Evolutionary conservation across 2,329 filamentous ascomycete species (phyloP).

Genomic region (Neofusicoccum cordaticola): DNA sequence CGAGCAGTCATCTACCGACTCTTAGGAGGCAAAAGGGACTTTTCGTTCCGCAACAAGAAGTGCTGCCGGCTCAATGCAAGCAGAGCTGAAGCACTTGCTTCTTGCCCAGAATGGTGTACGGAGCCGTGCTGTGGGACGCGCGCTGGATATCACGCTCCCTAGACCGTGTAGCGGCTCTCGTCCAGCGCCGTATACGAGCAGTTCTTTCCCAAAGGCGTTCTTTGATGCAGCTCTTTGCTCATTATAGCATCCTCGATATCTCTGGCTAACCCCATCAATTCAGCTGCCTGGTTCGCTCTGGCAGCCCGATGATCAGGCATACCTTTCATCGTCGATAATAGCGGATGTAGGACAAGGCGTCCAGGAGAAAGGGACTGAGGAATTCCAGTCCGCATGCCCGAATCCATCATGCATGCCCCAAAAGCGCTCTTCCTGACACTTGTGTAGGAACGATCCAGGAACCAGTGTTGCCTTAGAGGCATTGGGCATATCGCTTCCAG

Average conservation of each 20-base stretch:
- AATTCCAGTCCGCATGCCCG: not conserved
- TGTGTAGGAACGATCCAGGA: not conserved
- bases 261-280: not conserved
- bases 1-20: not conserved
- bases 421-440: not conserved
- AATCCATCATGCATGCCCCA: too few species aligned
- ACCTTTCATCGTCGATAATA: not conserved
- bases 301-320: not conserved
- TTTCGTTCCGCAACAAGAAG: too few species aligned
- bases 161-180: too few species aligned
- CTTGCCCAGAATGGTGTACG: too few species aligned
- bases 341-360: not conserved
- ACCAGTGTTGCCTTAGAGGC: not conserved
- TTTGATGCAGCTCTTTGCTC: too few species aligned
- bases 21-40: too few species aligned
- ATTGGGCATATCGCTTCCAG: not conserved
- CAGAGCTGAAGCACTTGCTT: too few species aligned
- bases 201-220: too few species aligned
- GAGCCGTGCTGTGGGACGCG: too few species aligned
- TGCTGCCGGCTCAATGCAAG: too few species aligned
- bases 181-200: too few species aligned
- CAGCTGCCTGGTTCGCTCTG: not conserved
- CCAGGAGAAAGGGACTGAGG: not conserved
- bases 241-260: not conserved
- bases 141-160: too few species aligned